These are phyloP conservation scores for Coriolopsis trogii DNA, from an alignment of 1,284 basidiomycete species.

Conservation along the genomic window DNA sequence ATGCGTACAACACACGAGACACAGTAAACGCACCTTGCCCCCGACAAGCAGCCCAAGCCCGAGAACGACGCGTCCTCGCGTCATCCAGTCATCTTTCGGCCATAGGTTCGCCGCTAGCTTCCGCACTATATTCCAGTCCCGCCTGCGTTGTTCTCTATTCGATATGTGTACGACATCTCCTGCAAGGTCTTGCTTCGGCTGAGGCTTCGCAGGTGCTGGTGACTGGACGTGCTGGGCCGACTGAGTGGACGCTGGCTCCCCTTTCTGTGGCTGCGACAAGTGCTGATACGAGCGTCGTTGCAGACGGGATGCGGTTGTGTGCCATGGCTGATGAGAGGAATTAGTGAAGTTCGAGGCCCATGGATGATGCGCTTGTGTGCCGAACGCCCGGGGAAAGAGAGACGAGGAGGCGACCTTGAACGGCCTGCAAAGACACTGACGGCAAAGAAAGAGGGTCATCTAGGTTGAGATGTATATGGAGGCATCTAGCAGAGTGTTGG, in stretches of 20 bases:
- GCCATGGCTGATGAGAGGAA: neutral
- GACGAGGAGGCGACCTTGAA: conserved; percentile 4
- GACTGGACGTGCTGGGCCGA: neutral
- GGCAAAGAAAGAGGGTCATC: conserved; percentile 12
- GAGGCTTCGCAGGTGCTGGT: neutral
- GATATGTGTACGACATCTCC: conserved; percentile 27
- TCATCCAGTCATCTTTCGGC: conserved; percentile 78
- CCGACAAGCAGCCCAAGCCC: conserved; percentile 84
- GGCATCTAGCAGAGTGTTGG: too few species aligned
- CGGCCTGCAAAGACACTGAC: conserved; percentile 9
- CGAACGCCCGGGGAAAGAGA: neutral
- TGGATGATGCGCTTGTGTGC: neutral
- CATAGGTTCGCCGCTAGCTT: conserved; percentile 69
- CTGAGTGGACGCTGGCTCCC: neutral
- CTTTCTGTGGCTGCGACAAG: conserved; percentile 13
- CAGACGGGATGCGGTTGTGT: neutral
- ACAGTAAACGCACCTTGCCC: conserved; percentile 71
- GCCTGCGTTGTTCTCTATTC: conserved; percentile 56
- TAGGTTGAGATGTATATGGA: too few species aligned
- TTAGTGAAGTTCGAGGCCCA: neutral
- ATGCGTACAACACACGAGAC: neutral
- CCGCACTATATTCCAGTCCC: conserved; percentile 72
- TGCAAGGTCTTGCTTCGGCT: conserved; percentile 14
- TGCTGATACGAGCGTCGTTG: conserved; percentile 6
- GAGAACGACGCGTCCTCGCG: conserved; percentile 76